phyloP scores from a whole-genome alignment of 805 yeast genomes.

The Wickerhamiella nectarea region DNA sequence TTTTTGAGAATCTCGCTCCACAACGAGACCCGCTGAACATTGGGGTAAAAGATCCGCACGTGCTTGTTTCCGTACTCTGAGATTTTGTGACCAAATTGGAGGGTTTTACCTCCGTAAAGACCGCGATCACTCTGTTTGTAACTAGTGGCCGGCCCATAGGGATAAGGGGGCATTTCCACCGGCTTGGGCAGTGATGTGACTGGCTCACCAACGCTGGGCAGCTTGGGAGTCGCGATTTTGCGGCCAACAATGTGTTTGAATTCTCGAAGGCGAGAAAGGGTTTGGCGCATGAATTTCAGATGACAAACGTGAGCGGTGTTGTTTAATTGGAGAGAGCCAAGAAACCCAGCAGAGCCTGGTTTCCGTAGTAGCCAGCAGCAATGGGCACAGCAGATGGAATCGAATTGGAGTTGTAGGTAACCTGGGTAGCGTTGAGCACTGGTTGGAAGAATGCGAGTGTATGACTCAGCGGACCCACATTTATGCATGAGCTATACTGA shows the following conservation, averaged over 20 bases:
- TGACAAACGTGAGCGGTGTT: no score
- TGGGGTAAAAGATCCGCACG: constrained; percentile 67
- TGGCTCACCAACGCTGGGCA: constrained; percentile 40
- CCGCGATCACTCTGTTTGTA: constrained; percentile 83
- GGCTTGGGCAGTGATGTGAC: constrained; percentile 22
- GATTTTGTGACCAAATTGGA: constrained; percentile 61
- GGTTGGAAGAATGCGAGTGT: neutral
- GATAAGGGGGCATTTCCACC: constrained; percentile 45
- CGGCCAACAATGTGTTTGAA: constrained; percentile 23
- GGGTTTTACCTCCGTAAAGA: constrained; percentile 76
- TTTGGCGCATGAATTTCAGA: constrained; percentile 1
- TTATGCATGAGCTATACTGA: no score
- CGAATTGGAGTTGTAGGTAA: no score
- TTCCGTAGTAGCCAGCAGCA: no score
- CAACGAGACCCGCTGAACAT: constrained; percentile 56
- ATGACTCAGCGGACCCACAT: neutral
- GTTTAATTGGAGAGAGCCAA: no score
- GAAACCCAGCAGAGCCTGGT: no score
- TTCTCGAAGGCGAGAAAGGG: constrained; percentile 12
- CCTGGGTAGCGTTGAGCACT: no score
- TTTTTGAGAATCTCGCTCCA: constrained; percentile 73
- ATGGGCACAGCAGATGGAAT: no score
- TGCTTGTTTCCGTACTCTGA: constrained; percentile 66
- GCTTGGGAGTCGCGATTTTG: constrained; percentile 16
- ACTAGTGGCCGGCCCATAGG: constrained; percentile 62